A percentile compares a stretch with the other conserved stretches of the same genome.
These are phyloP conservation scores for Suhomyces panamericanus DNA, from an alignment of 1,139 yeast species.

Conservation along the genomic window DNA sequence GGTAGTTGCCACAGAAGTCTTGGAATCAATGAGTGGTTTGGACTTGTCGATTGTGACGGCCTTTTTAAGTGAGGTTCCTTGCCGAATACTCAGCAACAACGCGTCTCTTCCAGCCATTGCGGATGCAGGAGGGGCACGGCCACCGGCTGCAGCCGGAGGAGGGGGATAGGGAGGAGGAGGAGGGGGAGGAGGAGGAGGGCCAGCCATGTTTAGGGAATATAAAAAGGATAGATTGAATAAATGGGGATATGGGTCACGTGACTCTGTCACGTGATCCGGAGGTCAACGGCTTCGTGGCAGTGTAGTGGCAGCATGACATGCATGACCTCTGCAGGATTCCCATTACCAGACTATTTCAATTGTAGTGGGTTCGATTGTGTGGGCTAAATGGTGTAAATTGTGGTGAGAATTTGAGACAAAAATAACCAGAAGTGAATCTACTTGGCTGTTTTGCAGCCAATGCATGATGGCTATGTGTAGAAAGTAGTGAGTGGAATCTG, in stretches of 20 bases:
- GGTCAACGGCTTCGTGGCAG: too few species aligned
- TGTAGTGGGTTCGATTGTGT: too few species aligned
- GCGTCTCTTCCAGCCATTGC: conserved; percentile 67
- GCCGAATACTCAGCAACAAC: conserved; percentile 79
- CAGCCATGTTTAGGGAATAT: conserved; percentile 19
- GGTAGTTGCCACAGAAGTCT: conserved; percentile 21
- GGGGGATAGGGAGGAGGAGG: conserved; percentile 16
- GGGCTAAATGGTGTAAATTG: too few species aligned
- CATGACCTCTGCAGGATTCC: too few species aligned
- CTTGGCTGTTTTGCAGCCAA: too few species aligned
- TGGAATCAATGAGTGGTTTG: conserved; percentile 41
- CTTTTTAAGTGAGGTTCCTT: conserved; percentile 73
- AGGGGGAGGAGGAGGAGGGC: conserved; percentile 24
- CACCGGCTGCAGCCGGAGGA: conserved; percentile 15
- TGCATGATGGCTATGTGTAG: too few species aligned
- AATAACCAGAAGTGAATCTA: too few species aligned
- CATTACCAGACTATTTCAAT: too few species aligned
- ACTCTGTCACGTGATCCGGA: neutral
- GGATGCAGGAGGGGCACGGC: conserved; percentile 31
- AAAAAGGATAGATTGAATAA: neutral
- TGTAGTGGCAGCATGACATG: too few species aligned
- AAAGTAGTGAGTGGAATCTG: too few species aligned
- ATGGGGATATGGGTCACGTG: conserved; percentile 1
- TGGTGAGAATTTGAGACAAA: too few species aligned
- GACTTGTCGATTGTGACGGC: conserved; percentile 56